Evolutionary conservation across 75 land plant genomes (phyloP), one percentile per base, ranked within the genome.

Genomic region (Pinus tabuliformis): DNA sequence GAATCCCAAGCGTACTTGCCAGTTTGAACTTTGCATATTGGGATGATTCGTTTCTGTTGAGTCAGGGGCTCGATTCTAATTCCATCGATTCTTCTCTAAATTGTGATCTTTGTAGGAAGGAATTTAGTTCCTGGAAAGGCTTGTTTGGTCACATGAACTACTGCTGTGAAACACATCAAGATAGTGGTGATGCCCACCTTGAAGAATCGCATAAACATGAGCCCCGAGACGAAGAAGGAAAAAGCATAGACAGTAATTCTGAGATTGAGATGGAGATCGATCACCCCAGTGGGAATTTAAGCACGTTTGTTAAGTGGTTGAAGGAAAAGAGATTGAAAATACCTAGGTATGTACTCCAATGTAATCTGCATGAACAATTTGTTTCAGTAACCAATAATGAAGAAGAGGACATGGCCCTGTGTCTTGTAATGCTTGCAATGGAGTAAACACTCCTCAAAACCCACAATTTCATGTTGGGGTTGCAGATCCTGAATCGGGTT

Each of bases 51-150:
- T 66, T 39, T 66, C 72, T 76, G 86, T 78, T 36, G 62, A 68
- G 73, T 56, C 81, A 11, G 49, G 64, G 28, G 70, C n/a, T 66
- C 22, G 70, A 66, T 2, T 66, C 49, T 7, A 17, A 18, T 60
- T 17, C 59, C 11, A 78, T 5, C 74, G 76, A 68, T 2, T 36
- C 17, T 66, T 66, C 70, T 28, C 42, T 39, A 39, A 45, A 39
- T 39, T 89, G 91, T 62, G 76, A 76, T 13, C 85, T 80, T 74
- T 89, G 91, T 58, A 85, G 85, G 0, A 85, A 85, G 57, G 81
- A 79, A 4, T 85, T 85, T 36, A 33, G 58, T 15, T 85, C 85
- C 4, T 83, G 85, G 87, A 85, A 85, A 58, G 81, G 81, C 7
- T 26, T 85, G 62, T 79, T 85, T 62, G 86, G 81, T 4, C 85